These are phyloP conservation scores for Saturnispora hagleri DNA, from an alignment of 805 yeast species.

Conservation along the genomic window DNA sequence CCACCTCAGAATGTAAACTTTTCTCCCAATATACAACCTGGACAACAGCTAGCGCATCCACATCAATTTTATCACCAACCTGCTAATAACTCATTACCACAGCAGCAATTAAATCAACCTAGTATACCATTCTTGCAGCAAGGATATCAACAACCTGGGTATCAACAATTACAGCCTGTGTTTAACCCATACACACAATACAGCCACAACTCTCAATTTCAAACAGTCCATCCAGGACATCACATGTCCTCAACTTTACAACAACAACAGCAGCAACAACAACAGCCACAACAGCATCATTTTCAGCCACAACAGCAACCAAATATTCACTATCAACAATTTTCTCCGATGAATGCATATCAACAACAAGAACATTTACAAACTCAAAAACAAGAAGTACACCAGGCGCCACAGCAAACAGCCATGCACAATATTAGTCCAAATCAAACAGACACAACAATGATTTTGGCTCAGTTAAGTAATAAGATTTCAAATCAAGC, in stretches of 20 bases:
- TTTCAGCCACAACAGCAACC: constrained; percentile 11
- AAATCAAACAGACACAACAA: constrained; percentile 8
- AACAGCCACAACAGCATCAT: constrained; percentile 9
- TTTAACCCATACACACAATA: constrained; percentile 4
- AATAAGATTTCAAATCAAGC: constrained; percentile 1
- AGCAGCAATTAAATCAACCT: neutral
- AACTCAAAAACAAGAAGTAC: constrained; percentile 10
- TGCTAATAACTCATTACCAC: neutral
- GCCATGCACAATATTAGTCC: neutral
- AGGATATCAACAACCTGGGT: neutral
- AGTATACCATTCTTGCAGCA: neutral
- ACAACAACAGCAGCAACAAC: constrained; percentile 13
- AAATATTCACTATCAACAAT: neutral
- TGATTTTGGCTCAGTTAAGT: constrained; percentile 12
- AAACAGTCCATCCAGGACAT: neutral
- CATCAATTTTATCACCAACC: constrained; percentile 13
- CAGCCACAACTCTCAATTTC: neutral
- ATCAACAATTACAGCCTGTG: constrained; percentile 3
- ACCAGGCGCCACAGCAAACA: neutral
- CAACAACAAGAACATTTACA: constrained; percentile 14
- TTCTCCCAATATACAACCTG: constrained; percentile 14
- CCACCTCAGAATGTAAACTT: constrained; percentile 13
- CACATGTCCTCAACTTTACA: neutral
- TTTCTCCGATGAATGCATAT: neutral
- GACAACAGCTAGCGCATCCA: constrained; percentile 15